Conservation (phyloP, 2,329 filamentous ascomycete genomes). For the Alternaria sp. region DNA sequence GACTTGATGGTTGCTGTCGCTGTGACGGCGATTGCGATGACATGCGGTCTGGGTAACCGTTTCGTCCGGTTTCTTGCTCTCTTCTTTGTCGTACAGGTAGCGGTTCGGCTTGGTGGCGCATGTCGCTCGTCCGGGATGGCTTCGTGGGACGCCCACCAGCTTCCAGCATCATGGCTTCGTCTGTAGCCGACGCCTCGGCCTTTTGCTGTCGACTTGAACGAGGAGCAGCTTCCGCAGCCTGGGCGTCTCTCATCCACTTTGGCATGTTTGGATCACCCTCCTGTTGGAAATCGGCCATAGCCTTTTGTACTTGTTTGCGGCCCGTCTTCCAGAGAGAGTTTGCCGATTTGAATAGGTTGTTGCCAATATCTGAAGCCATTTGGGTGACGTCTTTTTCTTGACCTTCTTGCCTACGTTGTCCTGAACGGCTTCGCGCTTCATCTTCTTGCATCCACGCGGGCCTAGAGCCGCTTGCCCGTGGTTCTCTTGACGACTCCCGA, state of each 20-base stretch:
- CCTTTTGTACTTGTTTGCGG: slow-evolving; percentile 90
- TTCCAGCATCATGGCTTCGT: slow-evolving; percentile 79
- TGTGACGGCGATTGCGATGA: slow-evolving; percentile 50
- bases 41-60: slow-evolving; percentile 45
- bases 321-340: slow-evolving; percentile 95
- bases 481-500: slow-evolving; percentile 45
- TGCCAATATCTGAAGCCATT: slow-evolving; percentile 81
- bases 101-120: slow-evolving; percentile 30
- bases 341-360: slow-evolving; percentile 87
- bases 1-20: slow-evolving; percentile 40
- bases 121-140: slow-evolving; percentile 37
- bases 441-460: slow-evolving; percentile 71
- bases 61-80: slow-evolving; percentile 30
- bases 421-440: slow-evolving; percentile 57
- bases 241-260: slow-evolving; percentile 90
- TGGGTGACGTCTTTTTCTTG: slow-evolving; percentile 78
- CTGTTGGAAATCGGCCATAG: slow-evolving; percentile 81
- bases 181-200: slow-evolving; percentile 46
- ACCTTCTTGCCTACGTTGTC: slow-evolving; percentile 58
- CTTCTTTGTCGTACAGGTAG: slow-evolving; percentile 31
- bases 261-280: slow-evolving; percentile 81
- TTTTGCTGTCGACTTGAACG: slow-evolving; percentile 27
- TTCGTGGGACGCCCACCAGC: slow-evolving; percentile 64
- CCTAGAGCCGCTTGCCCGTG: slow-evolving; percentile 43
- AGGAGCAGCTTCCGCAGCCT: slow-evolving; percentile 43